Base-by-base conservation (phyloP, 768 basidiomycete species). In the Tulasnella calospora region DNA sequence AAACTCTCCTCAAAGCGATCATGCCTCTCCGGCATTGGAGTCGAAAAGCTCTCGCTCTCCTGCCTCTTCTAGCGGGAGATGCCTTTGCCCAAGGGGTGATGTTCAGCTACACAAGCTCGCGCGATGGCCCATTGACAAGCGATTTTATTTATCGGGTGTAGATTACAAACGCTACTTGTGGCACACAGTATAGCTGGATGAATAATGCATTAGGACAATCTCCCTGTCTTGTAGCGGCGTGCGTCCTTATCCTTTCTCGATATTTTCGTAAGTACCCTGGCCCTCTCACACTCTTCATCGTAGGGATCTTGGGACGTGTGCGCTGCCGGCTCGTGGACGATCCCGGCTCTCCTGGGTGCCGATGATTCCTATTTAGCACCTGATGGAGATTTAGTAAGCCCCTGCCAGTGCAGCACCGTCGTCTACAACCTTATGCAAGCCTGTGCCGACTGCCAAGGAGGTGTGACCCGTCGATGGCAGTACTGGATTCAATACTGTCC, bases 341-440 rank as follows among this genome's bases (percentile, higher is more conserved):
- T 55, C 51, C 21, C 15, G 8, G 15, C 6, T 17, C 51, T 19
- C 6, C 51, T 19, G 19, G 51, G 19, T 7, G 17, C 8, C 51
- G n/a, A 7, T 19, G 6, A 7, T 7, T 55, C 8, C 17, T 7
- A 55, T 55, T 19, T 19, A 5, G 9, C 51, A 5, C 8, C 51
- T 6, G 6, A 7, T n/a, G 51, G 5, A 6, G 21, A 21, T n/a
- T 19, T 55, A n/a, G 51, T 19, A 5, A 55, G 7, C 35, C 36
- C 27, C 15, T 78, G 76, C 70, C 69, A 55, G 21, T 78, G 77
- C 46, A 78, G 51, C 51, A 55, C 51, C 21, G 51, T 55, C 6
- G 6, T 19, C 19, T 19, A 61, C n/a, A 61, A 21, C 57, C 23
- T 61, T 3, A 61, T 27, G 17, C 21, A 61, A 21, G 57, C 57